Percentiles rank a stretch among this genome's conserved stretches.
Conservation (phyloP, 345 rosid species). For the Chamaenerion angustifolium region DNA sequence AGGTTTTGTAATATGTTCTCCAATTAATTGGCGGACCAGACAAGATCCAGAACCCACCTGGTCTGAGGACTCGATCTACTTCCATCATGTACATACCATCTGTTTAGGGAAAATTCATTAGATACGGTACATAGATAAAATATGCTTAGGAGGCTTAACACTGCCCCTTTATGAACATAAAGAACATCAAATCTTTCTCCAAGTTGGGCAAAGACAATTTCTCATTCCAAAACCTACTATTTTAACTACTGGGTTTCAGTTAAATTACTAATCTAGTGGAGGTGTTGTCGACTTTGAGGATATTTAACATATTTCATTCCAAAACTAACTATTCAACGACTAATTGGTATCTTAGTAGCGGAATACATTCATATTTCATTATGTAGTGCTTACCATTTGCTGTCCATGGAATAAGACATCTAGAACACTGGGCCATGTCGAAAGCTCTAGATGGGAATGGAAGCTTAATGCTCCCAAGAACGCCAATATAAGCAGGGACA, state of each 20-base stretch:
- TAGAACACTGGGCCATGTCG: conserved; percentile 98
- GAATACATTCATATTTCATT: no score
- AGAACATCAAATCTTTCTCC: no score
- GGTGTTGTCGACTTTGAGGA: no score
- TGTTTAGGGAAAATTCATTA: conserved; percentile 10
- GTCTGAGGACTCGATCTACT: conserved; percentile 93
- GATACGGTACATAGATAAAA: not conserved
- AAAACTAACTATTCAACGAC: no score
- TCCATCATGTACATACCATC: conserved; percentile 87
- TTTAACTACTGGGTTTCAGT: no score
- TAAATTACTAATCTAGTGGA: no score
- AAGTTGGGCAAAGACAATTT: no score
- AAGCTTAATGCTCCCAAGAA: conserved; percentile 76
- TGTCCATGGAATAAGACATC: conserved; percentile 91
- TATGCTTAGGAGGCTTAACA: no score
- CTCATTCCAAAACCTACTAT: no score
- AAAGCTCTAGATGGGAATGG: conserved; percentile 92
- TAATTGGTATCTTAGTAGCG: no score
- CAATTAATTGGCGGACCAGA: conserved; percentile 98
- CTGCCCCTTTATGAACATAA: no score
- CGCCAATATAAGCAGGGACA: conserved; percentile 82
- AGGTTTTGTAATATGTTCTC: conserved; percentile 74
- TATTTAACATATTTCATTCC: no score
- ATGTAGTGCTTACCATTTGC: conserved; percentile 39
- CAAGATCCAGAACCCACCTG: conserved; percentile 94